Percentiles rank a stretch among this genome's conserved stretches.
Evolutionary conservation across 2,329 filamentous ascomycete genomes (phyloP).

Genomic region (Epichloe scottii): DNA sequence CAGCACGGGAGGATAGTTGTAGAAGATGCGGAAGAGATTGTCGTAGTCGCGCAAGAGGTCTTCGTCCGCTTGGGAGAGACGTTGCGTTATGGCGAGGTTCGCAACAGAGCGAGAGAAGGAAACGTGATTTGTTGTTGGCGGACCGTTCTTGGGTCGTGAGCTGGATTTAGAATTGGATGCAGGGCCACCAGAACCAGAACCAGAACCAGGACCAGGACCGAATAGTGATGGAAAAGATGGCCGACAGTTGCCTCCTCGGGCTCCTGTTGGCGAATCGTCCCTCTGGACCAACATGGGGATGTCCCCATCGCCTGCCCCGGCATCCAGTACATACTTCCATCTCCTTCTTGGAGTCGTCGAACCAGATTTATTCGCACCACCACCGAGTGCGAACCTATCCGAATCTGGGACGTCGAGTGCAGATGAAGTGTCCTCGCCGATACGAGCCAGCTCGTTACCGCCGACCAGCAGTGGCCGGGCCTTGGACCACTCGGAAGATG

Average conservation of each 20-base stretch:
- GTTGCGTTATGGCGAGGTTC: conserved; percentile 47
- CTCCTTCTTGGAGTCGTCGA: conserved; percentile 29
- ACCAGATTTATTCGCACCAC: background rate
- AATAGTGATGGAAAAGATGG: conserved; percentile 19
- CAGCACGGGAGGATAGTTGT: conserved; percentile 75
- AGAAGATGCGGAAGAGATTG: conserved; percentile 90
- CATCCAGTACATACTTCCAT: conserved; percentile 85
- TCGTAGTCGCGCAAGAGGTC: conserved; percentile 86
- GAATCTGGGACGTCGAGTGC: conserved; percentile 11
- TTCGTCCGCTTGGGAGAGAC: conserved; percentile 47
- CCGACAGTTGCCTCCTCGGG: conserved; percentile 6
- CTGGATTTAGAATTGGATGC: conserved; percentile 37
- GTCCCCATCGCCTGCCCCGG: conserved; percentile 58
- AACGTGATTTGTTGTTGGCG: conserved; percentile 31
- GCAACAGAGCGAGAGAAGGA: conserved; percentile 77
- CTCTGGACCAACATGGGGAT: conserved; percentile 82
- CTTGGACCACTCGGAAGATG: conserved; percentile 59
- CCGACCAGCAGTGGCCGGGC: conserved; percentile 15
- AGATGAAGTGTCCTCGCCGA: conserved; percentile 31
- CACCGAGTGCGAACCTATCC: conserved; percentile 2
- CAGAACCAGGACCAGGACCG: conserved; percentile 12
- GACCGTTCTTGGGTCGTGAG: conserved; percentile 18
- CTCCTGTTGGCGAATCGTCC: conserved; percentile 29
- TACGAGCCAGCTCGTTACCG: conserved; percentile 38
- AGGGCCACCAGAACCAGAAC: conserved; percentile 22